These are phyloP conservation scores for Sporothrix sp. DNA, from an alignment of 2,329 filamentous ascomycete species.

Conservation along the genomic window DNA sequence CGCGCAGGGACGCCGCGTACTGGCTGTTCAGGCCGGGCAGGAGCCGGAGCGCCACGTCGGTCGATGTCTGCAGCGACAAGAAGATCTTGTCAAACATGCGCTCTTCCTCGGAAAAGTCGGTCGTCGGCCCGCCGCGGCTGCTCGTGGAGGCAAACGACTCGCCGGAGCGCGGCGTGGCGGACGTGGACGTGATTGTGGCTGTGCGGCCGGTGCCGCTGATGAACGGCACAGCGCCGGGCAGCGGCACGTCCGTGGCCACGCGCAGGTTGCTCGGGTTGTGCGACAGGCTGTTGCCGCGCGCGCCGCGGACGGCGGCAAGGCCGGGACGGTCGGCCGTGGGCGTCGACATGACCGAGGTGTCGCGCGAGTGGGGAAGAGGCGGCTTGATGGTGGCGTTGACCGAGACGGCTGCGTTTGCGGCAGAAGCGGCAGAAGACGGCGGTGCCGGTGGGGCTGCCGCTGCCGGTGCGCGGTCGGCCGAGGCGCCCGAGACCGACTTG, in stretches of 20 bases:
- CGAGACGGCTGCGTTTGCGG: no score
- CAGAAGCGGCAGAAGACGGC: no score
- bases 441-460: slow-evolving; percentile 22
- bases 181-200: slow-evolving; percentile 42
- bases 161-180: slow-evolving; percentile 68
- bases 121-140: slow-evolving; percentile 39
- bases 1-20: slow-evolving; percentile 53
- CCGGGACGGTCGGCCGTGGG: slow-evolving; percentile 41
- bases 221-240: slow-evolving; percentile 30
- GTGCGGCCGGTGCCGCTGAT: slow-evolving; percentile 42
- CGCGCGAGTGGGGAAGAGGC: slow-evolving; percentile 30
- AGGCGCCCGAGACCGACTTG: slow-evolving; percentile 7
- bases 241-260: slow-evolving; percentile 46
- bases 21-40: slow-evolving; percentile 62
- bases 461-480: slow-evolving; percentile 2
- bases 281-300: slow-evolving; percentile 27
- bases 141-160: slow-evolving; percentile 63
- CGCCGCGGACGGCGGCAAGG: slow-evolving; percentile 28
- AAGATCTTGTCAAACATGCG: slow-evolving; percentile 75
- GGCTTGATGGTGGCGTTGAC: slow-evolving; percentile 33
- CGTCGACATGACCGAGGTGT: slow-evolving; percentile 26
- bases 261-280: slow-evolving; percentile 45
- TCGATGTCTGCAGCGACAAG: slow-evolving; percentile 61
- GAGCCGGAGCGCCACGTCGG: slow-evolving; percentile 61
- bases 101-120: slow-evolving; percentile 66